Percentiles rank a stretch among this genome's conserved stretches.
Evolutionary conservation across 768 basidiomycete genomes (phyloP).

Genomic region (Tephrocybe sp.): DNA sequence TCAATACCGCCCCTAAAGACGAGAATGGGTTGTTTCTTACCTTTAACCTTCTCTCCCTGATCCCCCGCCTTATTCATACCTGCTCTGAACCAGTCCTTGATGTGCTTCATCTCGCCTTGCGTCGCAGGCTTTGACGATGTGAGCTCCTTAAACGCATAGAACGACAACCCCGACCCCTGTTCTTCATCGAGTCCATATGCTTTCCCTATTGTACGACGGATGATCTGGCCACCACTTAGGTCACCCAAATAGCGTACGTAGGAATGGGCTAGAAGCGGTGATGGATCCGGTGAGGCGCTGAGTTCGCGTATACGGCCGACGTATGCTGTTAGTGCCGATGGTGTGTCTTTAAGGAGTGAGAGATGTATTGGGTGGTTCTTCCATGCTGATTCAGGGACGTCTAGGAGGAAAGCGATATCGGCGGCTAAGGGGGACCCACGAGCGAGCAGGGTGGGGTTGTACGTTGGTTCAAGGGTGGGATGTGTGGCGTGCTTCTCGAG

Average conservation of each 20-base stretch:
- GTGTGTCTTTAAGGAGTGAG: slow-evolving; percentile 41
- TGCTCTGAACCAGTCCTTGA: slow-evolving; percentile 69
- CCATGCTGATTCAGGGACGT: slow-evolving; percentile 51
- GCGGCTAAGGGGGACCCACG: slow-evolving; percentile 57
- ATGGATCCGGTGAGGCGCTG: slow-evolving; percentile 39
- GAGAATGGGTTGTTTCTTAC: slow-evolving; percentile 23
- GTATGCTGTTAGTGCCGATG: slow-evolving; percentile 50
- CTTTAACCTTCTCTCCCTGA: slow-evolving; percentile 36
- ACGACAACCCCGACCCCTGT: slow-evolving; percentile 52
- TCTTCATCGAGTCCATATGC: slow-evolving; percentile 59
- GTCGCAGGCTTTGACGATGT: slow-evolving; percentile 41
- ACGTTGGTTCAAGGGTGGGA: slow-evolving; percentile 61
- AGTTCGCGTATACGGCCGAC: slow-evolving; percentile 50
- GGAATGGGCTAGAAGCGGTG: slow-evolving; percentile 67
- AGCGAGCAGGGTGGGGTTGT: slow-evolving; percentile 66
- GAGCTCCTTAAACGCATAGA: slow-evolving; percentile 68
- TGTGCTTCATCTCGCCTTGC: slow-evolving; percentile 63
- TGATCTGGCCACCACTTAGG: slow-evolving; percentile 73
- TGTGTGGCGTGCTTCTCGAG: slow-evolving; percentile 60
- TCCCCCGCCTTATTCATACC: slow-evolving; percentile 52
- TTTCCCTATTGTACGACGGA: slow-evolving; percentile 59
- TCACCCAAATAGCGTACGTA: slow-evolving; percentile 86
- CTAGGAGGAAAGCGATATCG: slow-evolving; percentile 65
- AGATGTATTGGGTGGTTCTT: slow-evolving; percentile 51
- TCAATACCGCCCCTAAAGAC: not conserved